Base-by-base conservation (phyloP, 2,329 filamentous ascomycete genomes). In the Xylaria sp. region DNA sequence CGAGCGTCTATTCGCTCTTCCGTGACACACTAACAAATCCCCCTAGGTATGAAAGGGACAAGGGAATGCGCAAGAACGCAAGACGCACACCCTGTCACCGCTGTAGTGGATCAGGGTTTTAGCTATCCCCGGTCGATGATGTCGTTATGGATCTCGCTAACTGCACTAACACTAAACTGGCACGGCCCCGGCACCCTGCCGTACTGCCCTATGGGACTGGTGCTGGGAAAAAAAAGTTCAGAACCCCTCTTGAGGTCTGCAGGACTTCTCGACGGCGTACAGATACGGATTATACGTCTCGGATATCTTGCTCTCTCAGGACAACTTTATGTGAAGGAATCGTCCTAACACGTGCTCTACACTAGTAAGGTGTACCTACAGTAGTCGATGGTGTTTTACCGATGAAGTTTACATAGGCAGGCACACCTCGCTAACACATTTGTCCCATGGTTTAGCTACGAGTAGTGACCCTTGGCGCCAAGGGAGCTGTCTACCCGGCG, bases 131-230 rank as follows among this genome's bases (percentile, higher is more conserved):
- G 42, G 53, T 58, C 61, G 53, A 60, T 61, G 61, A 59, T 63
- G 55, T 59, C 55, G 57, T 52, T 58, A 52, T 57, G 58, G 58
- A 50, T 58, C 60, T 48, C 49, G 46, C 49, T 52, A 46, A 46
- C 13, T 46, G 42, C 42, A 6, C 42, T 35, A 51, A 34, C 49
- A 50, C 44, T 44, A 49, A 47, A 46, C 50, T 52, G 46, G 34
- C 47, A 59, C 47, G 42, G 56, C 37, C 56, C 60, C 42, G 49
- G 58, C 16, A 51, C 60, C 63, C 57, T 64, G 54, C 19, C 48
- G 54, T 19, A 3, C 48, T 59, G 53, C 58, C 58, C 58, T 62
- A 62, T 60, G 49, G 46, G 54, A 54, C 37, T 39, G 8, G 37
- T 13, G 37, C 37, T 39, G 37, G 11, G 37, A 39, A 2, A 39